Percentiles rank a stretch among this genome's conserved stretches.
phyloP scores from a whole-genome alignment of 345 rosid species.

The Eucalyptus shirleyi region DNA sequence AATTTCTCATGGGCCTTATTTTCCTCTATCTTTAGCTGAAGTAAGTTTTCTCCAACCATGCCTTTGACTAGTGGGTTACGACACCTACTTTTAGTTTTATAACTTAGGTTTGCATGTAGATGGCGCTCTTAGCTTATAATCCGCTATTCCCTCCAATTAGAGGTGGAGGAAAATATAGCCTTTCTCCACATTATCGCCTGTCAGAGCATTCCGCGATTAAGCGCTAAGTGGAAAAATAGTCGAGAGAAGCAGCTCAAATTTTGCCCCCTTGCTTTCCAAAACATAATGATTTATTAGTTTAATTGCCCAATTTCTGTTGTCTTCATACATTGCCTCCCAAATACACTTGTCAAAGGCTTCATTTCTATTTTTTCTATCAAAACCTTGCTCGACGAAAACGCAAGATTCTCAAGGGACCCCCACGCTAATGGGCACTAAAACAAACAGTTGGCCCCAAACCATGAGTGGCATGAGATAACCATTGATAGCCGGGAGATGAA shows the following conservation, averaged over 20 bases:
- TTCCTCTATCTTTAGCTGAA: not conserved
- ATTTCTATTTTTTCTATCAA: not conserved
- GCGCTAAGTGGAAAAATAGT: not conserved
- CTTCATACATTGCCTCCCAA: not conserved
- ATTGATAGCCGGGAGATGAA: not conserved
- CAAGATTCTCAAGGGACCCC: not conserved
- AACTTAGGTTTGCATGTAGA: not conserved
- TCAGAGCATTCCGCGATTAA: not conserved
- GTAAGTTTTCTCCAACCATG: not conserved
- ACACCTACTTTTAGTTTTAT: not conserved
- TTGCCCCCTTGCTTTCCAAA: not conserved
- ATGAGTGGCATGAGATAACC: not conserved
- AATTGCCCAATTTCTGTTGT: not conserved
- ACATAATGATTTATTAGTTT: not conserved
- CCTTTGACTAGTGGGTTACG: not conserved
- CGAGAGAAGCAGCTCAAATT: not conserved
- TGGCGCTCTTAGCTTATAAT: not conserved
- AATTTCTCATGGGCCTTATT: not conserved
- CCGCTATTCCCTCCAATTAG: not conserved
- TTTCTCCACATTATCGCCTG: not conserved
- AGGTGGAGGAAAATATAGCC: not conserved
- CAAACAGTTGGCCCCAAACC: not conserved
- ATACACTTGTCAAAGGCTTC: not conserved
- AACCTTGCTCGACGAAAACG: not conserved
- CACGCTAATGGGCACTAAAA: not conserved